Conservation (phyloP, 2,329 filamentous ascomycete genomes). For the Thelonectria olida region DNA sequence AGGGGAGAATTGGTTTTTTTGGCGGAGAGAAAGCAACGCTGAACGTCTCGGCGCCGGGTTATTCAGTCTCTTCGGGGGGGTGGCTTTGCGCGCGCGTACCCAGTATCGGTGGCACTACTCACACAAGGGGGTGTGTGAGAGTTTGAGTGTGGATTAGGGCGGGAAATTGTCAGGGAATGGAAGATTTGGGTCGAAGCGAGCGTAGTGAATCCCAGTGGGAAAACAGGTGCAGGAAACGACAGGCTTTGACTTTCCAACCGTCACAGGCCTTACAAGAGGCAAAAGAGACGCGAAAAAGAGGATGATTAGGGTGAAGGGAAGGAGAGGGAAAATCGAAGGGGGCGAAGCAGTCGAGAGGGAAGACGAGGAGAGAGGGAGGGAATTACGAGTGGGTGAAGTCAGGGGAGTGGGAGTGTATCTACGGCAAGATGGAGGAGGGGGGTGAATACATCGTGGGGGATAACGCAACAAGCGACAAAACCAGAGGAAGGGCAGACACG, state of each 20-base stretch:
- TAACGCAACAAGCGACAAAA: slow-evolving; percentile 7
- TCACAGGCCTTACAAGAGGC: not conserved
- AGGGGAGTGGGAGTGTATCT: slow-evolving; percentile 4
- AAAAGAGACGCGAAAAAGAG: not conserved
- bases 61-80: slow-evolving; percentile 32
- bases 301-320: slow-evolving; percentile 11
- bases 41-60: slow-evolving; percentile 39
- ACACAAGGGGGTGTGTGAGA: slow-evolving; percentile 25
- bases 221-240: slow-evolving; percentile 12
- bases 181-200: slow-evolving; percentile 19
- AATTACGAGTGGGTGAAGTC: slow-evolving; percentile 5
- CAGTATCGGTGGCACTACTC: not conserved
- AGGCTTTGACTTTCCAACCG: slow-evolving; percentile 21
- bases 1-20: slow-evolving; percentile 33
- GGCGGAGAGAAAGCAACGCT: slow-evolving; percentile 35
- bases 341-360: slow-evolving; percentile 1
- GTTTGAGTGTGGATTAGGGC: slow-evolving; percentile 3
- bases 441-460: slow-evolving; percentile 2
- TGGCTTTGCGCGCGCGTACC: slow-evolving; percentile 22
- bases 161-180: slow-evolving; percentile 28
- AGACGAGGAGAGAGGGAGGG: slow-evolving; percentile 12
- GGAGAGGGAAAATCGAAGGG: slow-evolving; percentile 16
- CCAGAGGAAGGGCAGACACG: not conserved
- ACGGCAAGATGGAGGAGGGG: not conserved
- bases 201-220: slow-evolving; percentile 1